A percentile compares a stretch with the other conserved stretches of the same genome.
Conservation (phyloP, 768 basidiomycete genomes). For the Tulasnella sp. region DNA sequence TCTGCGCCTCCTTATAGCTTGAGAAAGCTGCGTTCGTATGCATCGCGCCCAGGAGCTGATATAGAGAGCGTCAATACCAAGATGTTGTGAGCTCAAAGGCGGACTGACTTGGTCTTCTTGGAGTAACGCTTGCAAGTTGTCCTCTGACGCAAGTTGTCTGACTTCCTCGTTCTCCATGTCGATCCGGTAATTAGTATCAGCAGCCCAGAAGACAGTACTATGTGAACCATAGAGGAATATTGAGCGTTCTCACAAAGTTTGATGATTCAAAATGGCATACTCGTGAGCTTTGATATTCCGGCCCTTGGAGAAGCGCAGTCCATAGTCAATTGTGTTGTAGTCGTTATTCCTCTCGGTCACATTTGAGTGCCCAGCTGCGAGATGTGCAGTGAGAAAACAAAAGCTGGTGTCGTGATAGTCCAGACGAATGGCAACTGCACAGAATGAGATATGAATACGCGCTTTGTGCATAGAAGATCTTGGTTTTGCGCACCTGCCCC, state of each 20-base stretch:
- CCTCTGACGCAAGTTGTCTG: slow-evolving; percentile 47
- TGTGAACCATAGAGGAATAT: background rate
- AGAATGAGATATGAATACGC: background rate
- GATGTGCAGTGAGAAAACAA: slow-evolving; percentile 91
- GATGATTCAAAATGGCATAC: slow-evolving; percentile 37
- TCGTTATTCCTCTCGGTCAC: slow-evolving; percentile 86
- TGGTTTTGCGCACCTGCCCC: slow-evolving; percentile 41
- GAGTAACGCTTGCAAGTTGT: slow-evolving; percentile 62
- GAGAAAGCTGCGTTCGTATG: slow-evolving; percentile 60
- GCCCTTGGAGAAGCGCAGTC: slow-evolving; percentile 79
- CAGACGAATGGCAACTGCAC: slow-evolving; percentile 68
- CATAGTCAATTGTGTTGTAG: slow-evolving; percentile 74
- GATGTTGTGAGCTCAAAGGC: background rate
- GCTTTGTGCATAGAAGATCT: background rate
- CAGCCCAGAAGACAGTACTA: slow-evolving; percentile 89
- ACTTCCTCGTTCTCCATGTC: slow-evolving; percentile 75
- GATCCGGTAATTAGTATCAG: slow-evolving; percentile 93
- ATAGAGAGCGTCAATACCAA: background rate
- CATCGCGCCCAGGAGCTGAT: slow-evolving; percentile 62
- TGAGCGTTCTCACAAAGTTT: background rate
- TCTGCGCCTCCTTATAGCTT: slow-evolving; percentile 79
- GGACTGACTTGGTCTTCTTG: slow-evolving; percentile 71
- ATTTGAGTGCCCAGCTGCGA: slow-evolving; percentile 91
- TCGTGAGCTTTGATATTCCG: slow-evolving; percentile 84
- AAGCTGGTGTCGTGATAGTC: slow-evolving; percentile 86